Evolutionary conservation across 177 flowering plant genomes (phyloP), one percentile per base, ranked within the genome.

Genomic region (Vitis hybrid): DNA sequence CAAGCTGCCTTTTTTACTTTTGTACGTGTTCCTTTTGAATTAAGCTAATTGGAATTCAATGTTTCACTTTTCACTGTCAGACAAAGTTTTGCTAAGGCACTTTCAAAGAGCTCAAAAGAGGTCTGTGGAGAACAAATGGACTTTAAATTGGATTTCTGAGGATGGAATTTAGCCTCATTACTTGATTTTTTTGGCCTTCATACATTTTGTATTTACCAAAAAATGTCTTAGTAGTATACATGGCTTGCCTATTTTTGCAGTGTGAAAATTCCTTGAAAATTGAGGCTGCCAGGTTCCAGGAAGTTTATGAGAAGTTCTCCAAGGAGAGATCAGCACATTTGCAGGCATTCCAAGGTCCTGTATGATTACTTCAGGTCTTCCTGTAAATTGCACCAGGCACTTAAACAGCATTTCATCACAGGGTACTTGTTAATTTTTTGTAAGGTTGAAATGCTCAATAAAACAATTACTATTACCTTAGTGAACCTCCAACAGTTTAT

Each of bases 31-130:
- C 6, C 16, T 14, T 1, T 56, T 35, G 7, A 49, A 66, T 18
- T 18, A 14, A 12, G 4, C 65, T 71, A 24, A 50, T 46, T 63
- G 48, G 27, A 7, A 63, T 54, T 52, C 14, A 14, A 11, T 64
- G 6, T 60, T 9, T 66, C 12, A 52, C 21, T 56, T 54, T 72
- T 27, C 5, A 9, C 40, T 77, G 16, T 54, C 89, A 94, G 97
- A 75, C 98, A 89, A 76, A 78, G 54, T 74, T 88, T 92, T 78
- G 86, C 85, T 7, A 94, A 89, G 82, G 78, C 89, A 65, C 88
- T 94, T 46, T 84, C 88, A 24, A 94, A 92, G 84, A 92, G 89
- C 79, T 86, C 97, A 48, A 94, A 92, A 76, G 98, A 94, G 97
- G 98, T 94, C 11, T 56, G 72, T 61, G 48, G 55, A 54, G 50